Evolutionary conservation across 768 basidiomycete genomes (phyloP), one percentile per base, ranked within the genome.

Genomic region (Macrolepiota dolichaula): DNA sequence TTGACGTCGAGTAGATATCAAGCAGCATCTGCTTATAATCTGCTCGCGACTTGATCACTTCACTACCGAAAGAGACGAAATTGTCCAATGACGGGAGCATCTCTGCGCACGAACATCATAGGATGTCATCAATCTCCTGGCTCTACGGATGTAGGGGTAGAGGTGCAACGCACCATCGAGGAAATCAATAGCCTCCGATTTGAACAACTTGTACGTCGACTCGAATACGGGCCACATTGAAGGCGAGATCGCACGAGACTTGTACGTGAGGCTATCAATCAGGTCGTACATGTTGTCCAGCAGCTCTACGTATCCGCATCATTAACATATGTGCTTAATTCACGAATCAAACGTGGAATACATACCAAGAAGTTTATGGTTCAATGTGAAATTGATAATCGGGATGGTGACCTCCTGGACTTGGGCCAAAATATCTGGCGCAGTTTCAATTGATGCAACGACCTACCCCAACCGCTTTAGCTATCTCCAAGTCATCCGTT

Each of bases 31-130:
- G 82, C 67, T 85, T 82, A 75, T 96, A 95, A 65, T 92, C 89
- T 0, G 83, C 72, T 51, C 85, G 86, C 24, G 81, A 69, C 67
- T 90, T 87, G 75, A 96, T 87, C 15, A 85, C 75, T 13, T 93
- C 90, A 25, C 83, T 78, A 15, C 94, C 94, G 68, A 85, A 94
- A 13, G 91, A 91, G 56, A 96, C 79, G 70, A 93, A 92, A 79
- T 95, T 96, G 77, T 94, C 91, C 59, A 96, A 73, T 4, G 89
- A 86, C 11, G 92, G 91, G 25, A 93, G 81, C 91, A 94, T 95
- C 70, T 96, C 93, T 87, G 40, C 12, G 13, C 37, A 50, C 53
- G 51, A 56, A n/a, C 47, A 46, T 37, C 24, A 53, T 12, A 65
- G 27, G 13, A 50, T 35, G n/a, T 36, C 24, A 17, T 57, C 24